Base-by-base conservation (phyloP, 2,329 filamentous ascomycete genomes). In the Chrysoporthe deuterocubensis region DNA sequence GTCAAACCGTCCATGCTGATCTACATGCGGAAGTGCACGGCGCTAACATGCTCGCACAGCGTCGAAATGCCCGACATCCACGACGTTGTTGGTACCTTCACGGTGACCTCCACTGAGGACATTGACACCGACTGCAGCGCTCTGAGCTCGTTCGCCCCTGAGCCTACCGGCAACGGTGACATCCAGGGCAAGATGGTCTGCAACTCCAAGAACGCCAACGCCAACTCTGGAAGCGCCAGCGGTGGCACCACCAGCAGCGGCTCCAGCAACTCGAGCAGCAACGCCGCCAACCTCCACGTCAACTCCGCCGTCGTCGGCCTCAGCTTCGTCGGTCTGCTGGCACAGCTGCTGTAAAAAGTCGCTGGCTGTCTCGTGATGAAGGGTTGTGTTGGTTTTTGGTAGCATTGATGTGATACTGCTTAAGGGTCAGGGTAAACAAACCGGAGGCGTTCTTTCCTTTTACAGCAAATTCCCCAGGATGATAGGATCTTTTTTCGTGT, bases 61-160 rank as follows among this genome's bases (percentile, higher is more conserved):
- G 89, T 96, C 72, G 77, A 84, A 46, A 86, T 97, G 65, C 90
- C 92, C 69, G 77, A 81, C 48, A 84, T 95, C 37, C 80, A 85
- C 69, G 85, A 90, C 71, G 91, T 94, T 73, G 85, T 86, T 76
- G 92, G 92, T 80, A 87, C 87, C 70, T 91, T 93, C 78, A 89
- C 90, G 75, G 82, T 92, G 72, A 84, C 89, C 74, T 89, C 86
- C 72, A 92, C 90, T 64, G 85, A 83, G 69, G 83, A 90, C 70
- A 89, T 92, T 71, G 71, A 72, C 68, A 75, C 78, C 67, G 88
- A 80, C 37, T 88, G 92, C 84, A 76, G 79, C 64, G 72, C 76
- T 43, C 87, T 91, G 78, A 78, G 87, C 68, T 75, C 82, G 70
- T 76, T 83, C 46, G 74, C 77, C 42, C 76, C 77, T 57, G 72